phyloP scores from a whole-genome alignment of 257 asterid genomes.

The Coffea eugenioides region DNA sequence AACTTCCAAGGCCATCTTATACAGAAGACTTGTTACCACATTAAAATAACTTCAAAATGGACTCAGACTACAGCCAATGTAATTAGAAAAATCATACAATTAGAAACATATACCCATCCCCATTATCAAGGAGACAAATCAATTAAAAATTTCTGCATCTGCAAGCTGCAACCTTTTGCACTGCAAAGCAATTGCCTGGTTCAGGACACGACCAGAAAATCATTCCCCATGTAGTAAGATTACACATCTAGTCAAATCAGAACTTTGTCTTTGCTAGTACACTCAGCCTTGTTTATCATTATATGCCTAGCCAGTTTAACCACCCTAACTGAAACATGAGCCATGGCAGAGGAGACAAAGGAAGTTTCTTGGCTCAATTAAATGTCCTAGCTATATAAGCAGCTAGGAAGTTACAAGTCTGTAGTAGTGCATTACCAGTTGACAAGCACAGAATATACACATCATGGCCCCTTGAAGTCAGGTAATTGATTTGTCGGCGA shows the following conservation, averaged over 20 bases:
- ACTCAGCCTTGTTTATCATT: not conserved
- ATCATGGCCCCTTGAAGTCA: conserved; percentile 59
- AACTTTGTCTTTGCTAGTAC: not conserved
- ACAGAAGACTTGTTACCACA: not conserved
- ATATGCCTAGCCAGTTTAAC: not conserved
- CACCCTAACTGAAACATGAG: not conserved
- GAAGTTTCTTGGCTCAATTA: not conserved
- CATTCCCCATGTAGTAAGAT: not conserved
- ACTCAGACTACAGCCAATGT: not conserved
- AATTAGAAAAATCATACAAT: not conserved
- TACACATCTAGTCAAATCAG: not conserved
- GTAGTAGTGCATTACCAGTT: conserved; percentile 51
- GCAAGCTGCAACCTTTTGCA: not conserved
- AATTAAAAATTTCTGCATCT: not conserved
- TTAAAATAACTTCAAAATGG: not conserved
- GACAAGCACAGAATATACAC: conserved; percentile 74
- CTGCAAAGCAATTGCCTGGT: not conserved
- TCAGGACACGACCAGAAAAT: not conserved
- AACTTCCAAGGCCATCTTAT: not conserved
- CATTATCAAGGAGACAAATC: not conserved
- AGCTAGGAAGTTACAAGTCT: conserved; percentile 10
- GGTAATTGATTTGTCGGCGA: conserved; percentile 73
- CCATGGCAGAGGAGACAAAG: not conserved
- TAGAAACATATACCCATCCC: not conserved
- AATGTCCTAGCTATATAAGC: not conserved